These are phyloP conservation scores for Cladosporium sp. DNA, from an alignment of 2,329 filamentous ascomycete genomes.

Conservation along the genomic window DNA sequence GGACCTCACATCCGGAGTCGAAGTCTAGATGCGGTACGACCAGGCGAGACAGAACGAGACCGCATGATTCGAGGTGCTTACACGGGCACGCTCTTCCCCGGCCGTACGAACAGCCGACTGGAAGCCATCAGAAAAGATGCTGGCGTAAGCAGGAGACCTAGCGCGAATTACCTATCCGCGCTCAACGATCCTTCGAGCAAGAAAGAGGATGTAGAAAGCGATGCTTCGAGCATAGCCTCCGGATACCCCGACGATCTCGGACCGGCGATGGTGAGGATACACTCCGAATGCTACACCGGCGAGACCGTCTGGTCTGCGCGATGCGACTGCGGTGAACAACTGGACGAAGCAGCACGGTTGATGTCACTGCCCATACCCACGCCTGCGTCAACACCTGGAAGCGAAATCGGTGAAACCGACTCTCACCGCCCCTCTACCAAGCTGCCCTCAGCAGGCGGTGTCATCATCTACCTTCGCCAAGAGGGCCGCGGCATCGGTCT, in stretches of 20 bases:
- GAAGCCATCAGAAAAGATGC: conserved; percentile 45
- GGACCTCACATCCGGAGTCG: conserved; percentile 74
- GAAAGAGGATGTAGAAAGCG: conserved; percentile 26
- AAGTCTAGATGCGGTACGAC: conserved; percentile 64
- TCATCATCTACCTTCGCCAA: conserved; percentile 93
- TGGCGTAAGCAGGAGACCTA: conserved; percentile 25
- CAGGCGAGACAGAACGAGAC: conserved; percentile 80
- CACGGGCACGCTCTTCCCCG: conserved; percentile 79
- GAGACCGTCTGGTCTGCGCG: conserved; percentile 98
- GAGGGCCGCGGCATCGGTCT: conserved; percentile 94
- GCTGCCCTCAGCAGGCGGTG: conserved; percentile 62
- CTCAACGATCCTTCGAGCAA: conserved; percentile 17
- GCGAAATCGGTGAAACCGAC: conserved; percentile 17
- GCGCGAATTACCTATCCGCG: conserved; percentile 17
- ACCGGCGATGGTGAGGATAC: conserved; percentile 82
- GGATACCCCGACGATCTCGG: conserved; percentile 30
- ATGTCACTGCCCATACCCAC: conserved; percentile 56
- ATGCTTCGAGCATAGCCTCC: conserved; percentile 15
- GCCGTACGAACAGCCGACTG: conserved; percentile 70
- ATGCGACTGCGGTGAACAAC: conserved; percentile 95
- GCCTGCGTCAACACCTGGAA: conserved; percentile 25
- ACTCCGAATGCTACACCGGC: conserved; percentile 97
- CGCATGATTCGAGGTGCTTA: conserved; percentile 95
- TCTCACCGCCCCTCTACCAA: conserved; percentile 1
- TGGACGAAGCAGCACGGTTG: conserved; percentile 89